These are phyloP conservation scores for Glomus cerebriforme DNA, from an alignment of 192 early-diverging fungal genomes.

Conservation along the genomic window DNA sequence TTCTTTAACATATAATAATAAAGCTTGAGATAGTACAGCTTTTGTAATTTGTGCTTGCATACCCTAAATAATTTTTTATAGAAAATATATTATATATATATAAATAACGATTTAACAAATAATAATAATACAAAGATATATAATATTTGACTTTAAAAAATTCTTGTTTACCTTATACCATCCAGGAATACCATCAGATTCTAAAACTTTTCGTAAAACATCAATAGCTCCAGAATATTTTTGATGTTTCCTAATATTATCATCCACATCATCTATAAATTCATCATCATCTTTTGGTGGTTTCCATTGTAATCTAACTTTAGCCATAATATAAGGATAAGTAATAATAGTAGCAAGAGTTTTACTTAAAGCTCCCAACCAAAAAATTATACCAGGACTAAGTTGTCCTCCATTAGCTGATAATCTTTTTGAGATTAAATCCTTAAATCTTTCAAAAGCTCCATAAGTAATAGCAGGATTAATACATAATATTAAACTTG, in stretches of 20 bases:
- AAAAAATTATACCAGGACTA: constrained; percentile 82
- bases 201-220: constrained; percentile 78
- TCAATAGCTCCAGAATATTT: constrained; percentile 84
- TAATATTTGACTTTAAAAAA: neutral
- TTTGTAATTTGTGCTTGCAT: constrained; percentile 97
- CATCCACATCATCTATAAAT: constrained; percentile 48
- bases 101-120: constrained; percentile 7
- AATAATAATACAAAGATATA: constrained; percentile 23
- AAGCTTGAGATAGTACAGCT: constrained; percentile 99
- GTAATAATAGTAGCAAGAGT: constrained; percentile 84
- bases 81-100: too few species aligned
- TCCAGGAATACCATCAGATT: constrained; percentile 80
- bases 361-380: constrained; percentile 91
- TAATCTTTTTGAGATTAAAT: constrained; percentile 52
- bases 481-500: constrained; percentile 86
- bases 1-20: constrained; percentile 96
- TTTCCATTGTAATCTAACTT: constrained; percentile 93
- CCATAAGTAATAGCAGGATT: constrained; percentile 99
- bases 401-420: constrained; percentile 50
- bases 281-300: constrained; percentile 57
- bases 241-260: constrained; percentile 34
- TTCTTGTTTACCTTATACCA: constrained; percentile 84
- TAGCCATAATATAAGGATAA: constrained; percentile 99
- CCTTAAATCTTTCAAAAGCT: constrained; percentile 83
- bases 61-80: constrained; percentile 57